A percentile compares a stretch with the other conserved stretches of the same genome.
phyloP scores from a whole-genome alignment of 2,329 filamentous ascomycete species.

The Cercospora janseana region DNA sequence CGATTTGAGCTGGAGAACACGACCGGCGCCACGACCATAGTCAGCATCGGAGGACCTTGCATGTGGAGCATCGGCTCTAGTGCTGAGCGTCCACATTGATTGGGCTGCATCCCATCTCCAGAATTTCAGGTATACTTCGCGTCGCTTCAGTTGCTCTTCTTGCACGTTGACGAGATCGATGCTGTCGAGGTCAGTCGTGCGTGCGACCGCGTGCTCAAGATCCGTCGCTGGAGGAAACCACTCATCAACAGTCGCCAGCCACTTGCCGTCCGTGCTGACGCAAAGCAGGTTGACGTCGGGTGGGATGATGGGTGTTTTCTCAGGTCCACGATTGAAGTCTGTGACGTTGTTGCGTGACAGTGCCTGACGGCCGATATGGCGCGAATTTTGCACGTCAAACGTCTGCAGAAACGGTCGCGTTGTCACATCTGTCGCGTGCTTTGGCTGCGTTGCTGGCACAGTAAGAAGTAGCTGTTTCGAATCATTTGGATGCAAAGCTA shows the following conservation, averaged over 20 bases:
- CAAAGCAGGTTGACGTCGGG: slow-evolving; percentile 74
- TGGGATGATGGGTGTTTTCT: slow-evolving; percentile 69
- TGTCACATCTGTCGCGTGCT: slow-evolving; percentile 31
- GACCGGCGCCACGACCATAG: slow-evolving; percentile 41
- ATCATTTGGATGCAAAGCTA: slow-evolving; percentile 43
- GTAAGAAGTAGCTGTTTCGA: slow-evolving; percentile 46
- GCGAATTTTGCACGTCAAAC: slow-evolving; percentile 76
- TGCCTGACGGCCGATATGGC: slow-evolving; percentile 81
- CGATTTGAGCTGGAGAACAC: slow-evolving; percentile 69
- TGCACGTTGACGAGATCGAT: slow-evolving; percentile 36
- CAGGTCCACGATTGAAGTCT: slow-evolving; percentile 70
- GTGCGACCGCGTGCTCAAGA: slow-evolving; percentile 54
- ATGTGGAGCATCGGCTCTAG: slow-evolving; percentile 82
- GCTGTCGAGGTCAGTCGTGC: slow-evolving; percentile 17
- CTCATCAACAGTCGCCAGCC: slow-evolving; percentile 88
- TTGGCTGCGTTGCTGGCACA: slow-evolving; percentile 54
- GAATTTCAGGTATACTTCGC: slow-evolving; percentile 84
- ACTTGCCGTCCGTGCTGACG: slow-evolving; percentile 76
- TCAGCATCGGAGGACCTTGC: slow-evolving; percentile 35
- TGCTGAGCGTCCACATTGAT: slow-evolving; percentile 68
- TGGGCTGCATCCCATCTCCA: slow-evolving; percentile 67
- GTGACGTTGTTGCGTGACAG: slow-evolving; percentile 85
- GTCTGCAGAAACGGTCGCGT: slow-evolving; percentile 70
- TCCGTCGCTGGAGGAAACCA: slow-evolving; percentile 77
- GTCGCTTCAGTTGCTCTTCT: slow-evolving; percentile 50